Evolutionary conservation across 2,329 filamentous ascomycete species (phyloP).

Genomic region (Hirsutella thompsonii): DNA sequence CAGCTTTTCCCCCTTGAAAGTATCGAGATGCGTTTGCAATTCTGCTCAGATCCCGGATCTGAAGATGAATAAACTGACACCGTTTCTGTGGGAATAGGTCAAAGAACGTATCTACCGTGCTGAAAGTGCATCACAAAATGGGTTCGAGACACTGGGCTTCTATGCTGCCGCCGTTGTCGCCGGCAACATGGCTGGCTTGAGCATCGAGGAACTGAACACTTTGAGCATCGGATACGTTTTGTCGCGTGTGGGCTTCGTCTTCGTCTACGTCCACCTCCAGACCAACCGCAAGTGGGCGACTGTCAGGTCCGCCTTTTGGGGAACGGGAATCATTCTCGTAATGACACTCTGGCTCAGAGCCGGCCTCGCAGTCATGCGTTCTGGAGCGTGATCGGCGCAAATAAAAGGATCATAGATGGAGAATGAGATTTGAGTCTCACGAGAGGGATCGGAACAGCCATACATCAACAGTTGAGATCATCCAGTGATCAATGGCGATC

Average conservation of each 20-base stretch:
- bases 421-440: too few relatives aligned
- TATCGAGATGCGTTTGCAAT: background rate
- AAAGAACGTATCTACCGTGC: constrained; percentile 42
- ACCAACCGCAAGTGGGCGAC: constrained; percentile 21
- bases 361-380: constrained; percentile 13
- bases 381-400: background rate
- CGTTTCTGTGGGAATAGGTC: constrained; percentile 21
- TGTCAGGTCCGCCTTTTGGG: constrained; percentile 27
- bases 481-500: too few relatives aligned
- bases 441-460: too few relatives aligned
- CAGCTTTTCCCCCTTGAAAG: too few relatives aligned
- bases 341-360: constrained; percentile 28
- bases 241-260: constrained; percentile 26
- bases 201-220: constrained; percentile 22
- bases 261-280: constrained; percentile 28
- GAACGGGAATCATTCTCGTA: constrained; percentile 17
- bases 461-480: too few relatives aligned
- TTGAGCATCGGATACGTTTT: constrained; percentile 25
- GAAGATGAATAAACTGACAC: constrained; percentile 12
- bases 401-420: too few relatives aligned
- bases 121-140: constrained; percentile 34
- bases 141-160: constrained; percentile 29
- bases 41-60: background rate
- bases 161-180: constrained; percentile 30
- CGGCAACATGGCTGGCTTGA: constrained; percentile 28